Conservation (phyloP, 352 stramenopile species). For the Pythium myriotylum region DNA sequence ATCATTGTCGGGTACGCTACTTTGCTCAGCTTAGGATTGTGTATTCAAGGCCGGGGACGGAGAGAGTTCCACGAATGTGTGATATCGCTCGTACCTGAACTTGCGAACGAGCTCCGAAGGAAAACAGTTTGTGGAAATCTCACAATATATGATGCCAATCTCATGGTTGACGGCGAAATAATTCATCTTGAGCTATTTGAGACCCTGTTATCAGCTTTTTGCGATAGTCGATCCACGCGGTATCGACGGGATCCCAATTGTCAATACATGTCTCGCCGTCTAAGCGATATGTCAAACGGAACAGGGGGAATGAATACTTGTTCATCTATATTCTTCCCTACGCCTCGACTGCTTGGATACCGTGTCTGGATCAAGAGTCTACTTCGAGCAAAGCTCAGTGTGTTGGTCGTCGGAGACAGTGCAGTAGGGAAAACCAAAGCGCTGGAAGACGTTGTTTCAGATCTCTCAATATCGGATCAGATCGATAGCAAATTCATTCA, state of each 20-base stretch:
- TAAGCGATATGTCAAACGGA: slow-evolving; percentile 9
- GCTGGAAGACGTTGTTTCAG: slow-evolving; percentile 38
- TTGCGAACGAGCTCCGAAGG: not conserved
- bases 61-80: slow-evolving; percentile 23
- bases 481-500: slow-evolving; percentile 41
- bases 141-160: slow-evolving; percentile 22
- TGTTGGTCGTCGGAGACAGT: slow-evolving; percentile 52
- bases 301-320: slow-evolving; percentile 2
- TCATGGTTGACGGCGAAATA: slow-evolving; percentile 15
- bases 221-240: too few relatives aligned
- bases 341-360: slow-evolving; percentile 37
- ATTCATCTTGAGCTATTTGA: slow-evolving; percentile 13
- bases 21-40: slow-evolving; percentile 21
- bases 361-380: slow-evolving; percentile 39
- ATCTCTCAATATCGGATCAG: slow-evolving; percentile 37
- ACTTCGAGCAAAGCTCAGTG: slow-evolving; percentile 40
- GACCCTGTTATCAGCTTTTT: slow-evolving; percentile 4
- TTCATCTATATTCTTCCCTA: slow-evolving; percentile 54
- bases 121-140: not conserved
- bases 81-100: slow-evolving; percentile 8
- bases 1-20: slow-evolving; percentile 40
- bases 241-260: slow-evolving; percentile 8
- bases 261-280: slow-evolving; percentile 8
- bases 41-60: slow-evolving; percentile 8
- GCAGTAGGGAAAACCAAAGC: slow-evolving; percentile 56